phyloP scores from a whole-genome alignment of 1,139 yeast genomes.

The Nakaseomyces bracarensis region DNA sequence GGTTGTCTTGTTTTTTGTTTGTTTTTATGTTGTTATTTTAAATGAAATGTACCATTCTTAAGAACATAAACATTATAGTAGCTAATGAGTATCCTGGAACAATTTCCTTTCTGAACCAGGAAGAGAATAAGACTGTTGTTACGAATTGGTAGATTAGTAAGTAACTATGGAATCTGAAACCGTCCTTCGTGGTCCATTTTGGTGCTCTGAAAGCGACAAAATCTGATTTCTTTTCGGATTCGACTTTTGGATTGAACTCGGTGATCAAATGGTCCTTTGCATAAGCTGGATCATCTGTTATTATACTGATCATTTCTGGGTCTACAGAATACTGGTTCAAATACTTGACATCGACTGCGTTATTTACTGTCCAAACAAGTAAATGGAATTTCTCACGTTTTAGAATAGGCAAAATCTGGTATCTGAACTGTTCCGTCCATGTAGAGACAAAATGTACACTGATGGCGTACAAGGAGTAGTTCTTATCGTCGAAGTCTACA shows the following conservation, averaged over 20 bases:
- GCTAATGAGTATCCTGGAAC: constrained; percentile 23
- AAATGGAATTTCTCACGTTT: constrained; percentile 42
- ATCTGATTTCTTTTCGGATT: constrained; percentile 12
- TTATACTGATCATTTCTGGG: constrained; percentile 38
- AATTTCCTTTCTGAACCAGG: constrained; percentile 22
- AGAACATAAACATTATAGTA: constrained; percentile 16
- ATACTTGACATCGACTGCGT: constrained; percentile 36
- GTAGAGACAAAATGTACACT: constrained; percentile 38
- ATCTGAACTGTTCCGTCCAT: constrained; percentile 37
- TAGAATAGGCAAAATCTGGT: constrained; percentile 33
- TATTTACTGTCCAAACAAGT: constrained; percentile 80
- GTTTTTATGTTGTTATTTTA: too few species aligned
- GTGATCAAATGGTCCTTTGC: constrained; percentile 15
- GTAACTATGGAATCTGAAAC: constrained; percentile 23
- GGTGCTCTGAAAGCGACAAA: constrained; percentile 14
- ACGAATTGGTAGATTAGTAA: constrained; percentile 18
- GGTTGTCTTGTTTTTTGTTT: background rate
- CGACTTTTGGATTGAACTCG: background rate
- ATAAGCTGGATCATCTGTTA: constrained; percentile 49
- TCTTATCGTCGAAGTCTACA: constrained; percentile 30
- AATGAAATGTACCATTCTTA: constrained; percentile 22
- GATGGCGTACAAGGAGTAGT: constrained; percentile 37
- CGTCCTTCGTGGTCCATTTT: constrained; percentile 18
- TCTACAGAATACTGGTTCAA: constrained; percentile 40
- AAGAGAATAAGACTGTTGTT: constrained; percentile 18